A percentile compares a stretch with the other conserved stretches of the same genome.
These are phyloP conservation scores for Piper betle DNA, from an alignment of 164 flowering plant species.

Conservation along the genomic window DNA sequence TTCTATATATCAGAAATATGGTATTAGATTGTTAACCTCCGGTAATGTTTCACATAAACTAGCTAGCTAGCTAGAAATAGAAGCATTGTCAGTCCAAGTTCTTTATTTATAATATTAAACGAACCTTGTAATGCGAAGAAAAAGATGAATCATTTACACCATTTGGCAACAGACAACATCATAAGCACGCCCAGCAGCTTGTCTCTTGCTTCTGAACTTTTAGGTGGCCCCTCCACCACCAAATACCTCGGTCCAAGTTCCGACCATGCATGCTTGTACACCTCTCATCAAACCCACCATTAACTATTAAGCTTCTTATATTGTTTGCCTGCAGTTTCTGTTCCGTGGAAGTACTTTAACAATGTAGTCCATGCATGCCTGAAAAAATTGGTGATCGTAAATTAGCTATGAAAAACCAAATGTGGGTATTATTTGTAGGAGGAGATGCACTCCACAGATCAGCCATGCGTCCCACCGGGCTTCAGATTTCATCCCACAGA, in stretches of 20 bases:
- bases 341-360: not conserved
- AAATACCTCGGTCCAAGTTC: slow-evolving; percentile 5
- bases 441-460: slow-evolving; percentile 36
- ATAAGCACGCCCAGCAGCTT: slow-evolving; percentile 46
- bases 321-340: not conserved
- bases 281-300: slow-evolving; percentile 16
- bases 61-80: too few species aligned
- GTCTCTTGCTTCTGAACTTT: slow-evolving; percentile 31
- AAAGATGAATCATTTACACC: slow-evolving; percentile 49
- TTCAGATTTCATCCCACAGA: slow-evolving; percentile 89
- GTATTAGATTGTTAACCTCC: too few species aligned
- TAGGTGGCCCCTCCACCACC: slow-evolving; percentile 1
- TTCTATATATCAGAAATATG: too few species aligned
- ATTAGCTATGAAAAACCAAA: not conserved
- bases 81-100: too few species aligned
- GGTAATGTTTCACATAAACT: too few species aligned
- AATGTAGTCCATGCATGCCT: not conserved
- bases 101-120: not conserved
- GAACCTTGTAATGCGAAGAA: not conserved
- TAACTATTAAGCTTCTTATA: too few species aligned
- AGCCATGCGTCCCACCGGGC: slow-evolving; percentile 76
- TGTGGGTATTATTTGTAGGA: slow-evolving; percentile 3
- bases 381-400: not conserved
- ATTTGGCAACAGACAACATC: slow-evolving; percentile 68
- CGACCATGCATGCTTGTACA: not conserved